Conservation (phyloP, 116 monocot species). For the Trichopus zeylanicus region DNA sequence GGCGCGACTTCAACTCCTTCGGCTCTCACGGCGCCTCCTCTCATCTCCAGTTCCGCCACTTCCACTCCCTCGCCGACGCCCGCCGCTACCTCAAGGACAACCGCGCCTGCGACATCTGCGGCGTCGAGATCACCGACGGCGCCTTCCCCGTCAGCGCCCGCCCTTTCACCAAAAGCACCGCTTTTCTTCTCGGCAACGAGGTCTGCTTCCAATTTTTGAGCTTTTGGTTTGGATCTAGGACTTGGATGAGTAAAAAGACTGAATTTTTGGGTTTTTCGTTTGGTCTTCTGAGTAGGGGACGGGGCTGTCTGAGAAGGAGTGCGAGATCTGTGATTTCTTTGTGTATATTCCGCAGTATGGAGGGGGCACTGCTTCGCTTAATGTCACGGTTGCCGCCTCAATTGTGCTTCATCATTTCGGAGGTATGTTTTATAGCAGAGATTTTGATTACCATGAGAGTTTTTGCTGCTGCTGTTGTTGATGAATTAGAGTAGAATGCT, state of each 20-base stretch:
- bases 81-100: constrained; percentile 70
- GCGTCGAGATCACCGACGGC: constrained; percentile 83
- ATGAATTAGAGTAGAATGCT: not conserved
- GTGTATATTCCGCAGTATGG: constrained; percentile 94
- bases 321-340: constrained; percentile 88
- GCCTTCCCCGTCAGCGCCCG: constrained; percentile 50
- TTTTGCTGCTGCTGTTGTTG: no score
- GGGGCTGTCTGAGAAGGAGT: constrained; percentile 73
- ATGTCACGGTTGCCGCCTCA: constrained; percentile 92
- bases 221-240: not conserved
- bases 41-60: constrained; percentile 84
- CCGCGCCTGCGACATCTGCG: constrained; percentile 76
- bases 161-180: constrained; percentile 85
- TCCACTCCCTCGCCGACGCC: constrained; percentile 63
- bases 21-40: constrained; percentile 90
- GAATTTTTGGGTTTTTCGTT: not conserved
- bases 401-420: constrained; percentile 93
- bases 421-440: constrained; percentile 45
- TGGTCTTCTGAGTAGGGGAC: constrained; percentile 67
- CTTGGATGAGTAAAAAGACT: not conserved
- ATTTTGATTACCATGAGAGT: no score
- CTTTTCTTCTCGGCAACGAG: constrained; percentile 95
- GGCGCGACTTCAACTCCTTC: constrained; percentile 95
- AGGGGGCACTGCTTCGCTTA: constrained; percentile 84
- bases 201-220: constrained; percentile 11